Evolutionary conservation across 2,329 filamentous ascomycete genomes (phyloP).

Genomic region (Penicillium sp.): DNA sequence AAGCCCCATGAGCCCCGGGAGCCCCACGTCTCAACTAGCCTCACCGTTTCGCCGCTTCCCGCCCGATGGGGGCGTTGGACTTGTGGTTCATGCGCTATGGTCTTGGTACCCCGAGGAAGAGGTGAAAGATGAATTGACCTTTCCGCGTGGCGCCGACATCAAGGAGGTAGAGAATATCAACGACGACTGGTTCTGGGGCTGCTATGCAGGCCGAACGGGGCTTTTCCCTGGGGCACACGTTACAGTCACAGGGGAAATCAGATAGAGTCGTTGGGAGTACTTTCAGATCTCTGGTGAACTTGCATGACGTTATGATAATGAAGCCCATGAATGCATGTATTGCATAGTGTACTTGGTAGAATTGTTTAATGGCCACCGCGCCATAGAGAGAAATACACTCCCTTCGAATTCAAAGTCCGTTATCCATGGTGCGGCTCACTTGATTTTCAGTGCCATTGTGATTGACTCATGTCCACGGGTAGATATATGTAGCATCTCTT

Average conservation of each 20-base stretch:
- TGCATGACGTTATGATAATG: constrained; percentile 14
- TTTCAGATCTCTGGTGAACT: background rate
- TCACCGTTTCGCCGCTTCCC: constrained; percentile 51
- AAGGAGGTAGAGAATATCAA: constrained; percentile 81
- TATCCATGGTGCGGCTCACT: too few relatives aligned
- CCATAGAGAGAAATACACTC: too few relatives aligned
- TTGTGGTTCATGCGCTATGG: constrained; percentile 62
- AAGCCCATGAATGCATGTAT: constrained; percentile 9
- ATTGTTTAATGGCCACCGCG: background rate
- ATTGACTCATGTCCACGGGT: too few relatives aligned
- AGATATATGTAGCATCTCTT: too few relatives aligned
- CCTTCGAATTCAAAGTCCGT: too few relatives aligned
- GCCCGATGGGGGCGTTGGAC: constrained; percentile 67
- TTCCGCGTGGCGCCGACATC: constrained; percentile 77
- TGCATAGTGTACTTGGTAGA: background rate
- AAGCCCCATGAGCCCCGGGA: constrained; percentile 8
- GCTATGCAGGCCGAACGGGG: constrained; percentile 73
- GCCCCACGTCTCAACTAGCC: constrained; percentile 13
- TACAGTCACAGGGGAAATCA: constrained; percentile 41
- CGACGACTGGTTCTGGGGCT: constrained; percentile 82
- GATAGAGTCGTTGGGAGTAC: constrained; percentile 5
- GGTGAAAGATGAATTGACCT: constrained; percentile 65
- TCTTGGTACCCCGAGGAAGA: constrained; percentile 63
- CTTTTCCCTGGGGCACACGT: constrained; percentile 79
- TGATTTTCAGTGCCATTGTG: too few relatives aligned